Conservation (phyloP, 805 yeast species). For the Saccharomycopsis sp. region DNA sequence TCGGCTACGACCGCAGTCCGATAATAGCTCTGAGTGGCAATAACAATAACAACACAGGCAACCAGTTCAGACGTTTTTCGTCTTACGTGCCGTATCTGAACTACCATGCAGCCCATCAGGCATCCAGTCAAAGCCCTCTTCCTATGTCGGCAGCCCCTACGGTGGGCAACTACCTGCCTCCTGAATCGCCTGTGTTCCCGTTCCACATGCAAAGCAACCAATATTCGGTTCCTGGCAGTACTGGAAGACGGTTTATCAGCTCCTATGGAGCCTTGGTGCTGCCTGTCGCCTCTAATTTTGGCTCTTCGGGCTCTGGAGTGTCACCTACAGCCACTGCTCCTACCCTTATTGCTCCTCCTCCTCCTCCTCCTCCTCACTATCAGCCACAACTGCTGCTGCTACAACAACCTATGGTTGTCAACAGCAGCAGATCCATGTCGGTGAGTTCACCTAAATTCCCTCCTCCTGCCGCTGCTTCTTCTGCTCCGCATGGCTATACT, state of each 20-base stretch:
- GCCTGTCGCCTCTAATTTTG: background rate
- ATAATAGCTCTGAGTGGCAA: background rate
- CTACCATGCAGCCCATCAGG: background rate
- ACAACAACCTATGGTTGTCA: background rate
- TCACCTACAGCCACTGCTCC: background rate
- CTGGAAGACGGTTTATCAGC: background rate
- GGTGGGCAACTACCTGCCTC: background rate
- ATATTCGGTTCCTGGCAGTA: background rate
- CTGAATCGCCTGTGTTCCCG: background rate
- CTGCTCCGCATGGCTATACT: too few species aligned
- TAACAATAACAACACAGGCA: background rate
- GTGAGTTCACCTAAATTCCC: background rate
- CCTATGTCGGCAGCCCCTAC: background rate
- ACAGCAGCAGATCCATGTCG: background rate
- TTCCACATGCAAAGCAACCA: background rate
- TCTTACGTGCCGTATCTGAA: background rate
- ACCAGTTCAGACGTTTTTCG: background rate
- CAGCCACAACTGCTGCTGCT: too few species aligned
- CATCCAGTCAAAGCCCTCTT: background rate
- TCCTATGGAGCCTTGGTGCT: background rate
- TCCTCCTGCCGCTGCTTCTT: background rate
- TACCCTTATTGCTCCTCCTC: background rate
- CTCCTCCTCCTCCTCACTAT: background rate
- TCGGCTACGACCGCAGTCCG: background rate
- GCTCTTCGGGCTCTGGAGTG: background rate